phyloP scores from a whole-genome alignment of 495 filamentous ascomycete species.

The Trichoderma parareesei region DNA sequence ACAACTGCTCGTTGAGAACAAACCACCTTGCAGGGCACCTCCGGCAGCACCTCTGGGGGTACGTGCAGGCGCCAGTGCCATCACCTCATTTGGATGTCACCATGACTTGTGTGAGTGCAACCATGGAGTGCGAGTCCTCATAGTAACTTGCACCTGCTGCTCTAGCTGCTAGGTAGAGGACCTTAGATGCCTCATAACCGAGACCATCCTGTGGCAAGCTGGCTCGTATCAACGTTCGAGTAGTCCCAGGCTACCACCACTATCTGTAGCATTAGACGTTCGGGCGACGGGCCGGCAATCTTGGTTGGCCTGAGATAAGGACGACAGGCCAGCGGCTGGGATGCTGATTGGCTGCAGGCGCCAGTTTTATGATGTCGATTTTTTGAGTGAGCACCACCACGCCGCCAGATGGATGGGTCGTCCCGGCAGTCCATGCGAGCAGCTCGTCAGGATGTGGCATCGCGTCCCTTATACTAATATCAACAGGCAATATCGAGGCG shows the following conservation, averaged over 20 bases:
- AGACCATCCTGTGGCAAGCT: slow-evolving; percentile 1
- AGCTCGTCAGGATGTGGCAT: too few species aligned
- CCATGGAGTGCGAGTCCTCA: background rate
- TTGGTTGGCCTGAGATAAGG: slow-evolving; percentile 29
- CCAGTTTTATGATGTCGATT: slow-evolving; percentile 36
- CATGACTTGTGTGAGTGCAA: slow-evolving; percentile 5
- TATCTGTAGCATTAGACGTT: slow-evolving; percentile 11
- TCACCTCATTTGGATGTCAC: slow-evolving; percentile 8
- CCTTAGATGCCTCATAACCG: background rate
- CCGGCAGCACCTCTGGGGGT: background rate
- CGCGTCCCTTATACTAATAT: too few species aligned
- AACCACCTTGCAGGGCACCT: background rate
- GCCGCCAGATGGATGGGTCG: background rate
- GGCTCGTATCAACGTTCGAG: slow-evolving; percentile 13
- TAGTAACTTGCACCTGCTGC: background rate
- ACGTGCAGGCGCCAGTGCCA: background rate
- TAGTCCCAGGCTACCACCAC: slow-evolving; percentile 5
- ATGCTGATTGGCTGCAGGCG: slow-evolving; percentile 28
- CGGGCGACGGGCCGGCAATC: slow-evolving; percentile 10
- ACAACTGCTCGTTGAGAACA: background rate
- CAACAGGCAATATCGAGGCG: background rate
- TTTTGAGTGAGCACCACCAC: slow-evolving; percentile 23
- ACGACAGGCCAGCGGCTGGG: background rate
- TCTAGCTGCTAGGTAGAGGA: background rate
- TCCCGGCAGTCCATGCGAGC: too few species aligned